Evolutionary conservation across 225 moss, liverwort and hornwort species (phyloP).

Genomic region (Antitrichia curtipendula): DNA sequence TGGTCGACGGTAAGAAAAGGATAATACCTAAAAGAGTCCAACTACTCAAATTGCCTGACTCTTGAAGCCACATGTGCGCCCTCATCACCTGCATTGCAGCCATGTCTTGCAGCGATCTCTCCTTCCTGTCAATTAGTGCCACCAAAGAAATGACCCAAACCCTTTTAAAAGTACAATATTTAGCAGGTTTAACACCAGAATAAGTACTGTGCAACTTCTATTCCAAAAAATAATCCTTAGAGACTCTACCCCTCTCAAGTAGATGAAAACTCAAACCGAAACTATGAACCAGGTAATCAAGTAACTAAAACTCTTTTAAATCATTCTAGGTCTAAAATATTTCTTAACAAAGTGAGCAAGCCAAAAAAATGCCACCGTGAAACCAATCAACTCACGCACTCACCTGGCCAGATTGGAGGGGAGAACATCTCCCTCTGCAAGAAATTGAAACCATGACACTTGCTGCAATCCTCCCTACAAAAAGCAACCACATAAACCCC

Average conservation of each 20-base stretch:
- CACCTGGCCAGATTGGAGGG: conserved; percentile 25
- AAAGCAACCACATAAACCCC: neutral
- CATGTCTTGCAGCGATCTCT: conserved; percentile 43
- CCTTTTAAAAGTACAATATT: neutral
- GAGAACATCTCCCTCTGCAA: conserved; percentile 53
- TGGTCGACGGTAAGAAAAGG: neutral
- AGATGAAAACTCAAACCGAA: neutral
- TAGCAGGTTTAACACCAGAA: no score
- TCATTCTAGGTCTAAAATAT: neutral
- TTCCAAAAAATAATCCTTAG: neutral
- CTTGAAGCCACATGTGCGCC: conserved; percentile 84
- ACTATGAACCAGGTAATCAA: neutral
- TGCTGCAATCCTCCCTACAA: conserved; percentile 89
- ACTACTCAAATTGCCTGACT: conserved; percentile 67
- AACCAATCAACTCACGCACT: neutral
- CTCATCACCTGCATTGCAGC: conserved; percentile 62
- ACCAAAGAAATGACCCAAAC: neutral
- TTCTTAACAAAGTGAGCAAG: neutral
- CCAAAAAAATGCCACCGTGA: neutral
- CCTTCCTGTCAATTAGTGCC: conserved; percentile 36
- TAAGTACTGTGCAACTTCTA: neutral
- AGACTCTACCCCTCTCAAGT: neutral
- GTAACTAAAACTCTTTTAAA: neutral
- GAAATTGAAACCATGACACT: conserved; percentile 95
- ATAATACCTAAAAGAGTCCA: conserved; percentile 59